Base-by-base conservation (phyloP, 331 rosid species). In the Dryas integrifolia region DNA sequence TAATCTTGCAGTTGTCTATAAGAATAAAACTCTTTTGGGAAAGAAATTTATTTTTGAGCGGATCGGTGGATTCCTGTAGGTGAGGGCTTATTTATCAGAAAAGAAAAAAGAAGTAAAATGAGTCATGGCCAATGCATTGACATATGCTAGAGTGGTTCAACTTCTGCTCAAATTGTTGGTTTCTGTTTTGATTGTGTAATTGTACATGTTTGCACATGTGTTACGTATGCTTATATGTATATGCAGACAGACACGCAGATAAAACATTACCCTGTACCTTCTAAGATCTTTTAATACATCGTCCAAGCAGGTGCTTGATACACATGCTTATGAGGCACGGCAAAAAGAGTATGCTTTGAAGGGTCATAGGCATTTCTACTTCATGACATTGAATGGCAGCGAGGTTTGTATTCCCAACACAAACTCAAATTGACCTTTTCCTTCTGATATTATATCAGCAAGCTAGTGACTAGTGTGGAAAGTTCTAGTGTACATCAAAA, bases 301-400 rank as follows among this genome's bases (percentile, higher is more conserved):
- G 50, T 74, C 70, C 51, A 68, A 74, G 56, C 90, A 95, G 99
- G 99, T 95, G 74, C 99, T 95, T 79, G 97, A 95, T 73, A 80
- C 84, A 79, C 87, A 79, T 60, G 74, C 99, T 57, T 90, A 95
- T 51, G 97, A 86, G 87, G 93, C 91, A 67, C 90, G 99, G 3
- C 99, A 90, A 77, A 90, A 90, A 73, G 94, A 95, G 77, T 95
- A 95, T 60, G 99, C 98, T 72, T 59, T 88, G 82, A 92, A 92
- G 82, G 92, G 92, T 60, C 99, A 95, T 83, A 86, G 92, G 30
- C 99, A 95, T 88, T 95, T 95, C 93, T 95, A 95, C 84, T 95
- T 95, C 89, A 95, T 95, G 99, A 95, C 99, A 58, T 80, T 95
- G 79, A 88, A 95, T 82, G 88, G 92, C 71, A 92, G 95, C 39